These are phyloP conservation scores for Hygrophoropsis aurantiaca DNA, from an alignment of 768 basidiomycete genomes.

Conservation along the genomic window DNA sequence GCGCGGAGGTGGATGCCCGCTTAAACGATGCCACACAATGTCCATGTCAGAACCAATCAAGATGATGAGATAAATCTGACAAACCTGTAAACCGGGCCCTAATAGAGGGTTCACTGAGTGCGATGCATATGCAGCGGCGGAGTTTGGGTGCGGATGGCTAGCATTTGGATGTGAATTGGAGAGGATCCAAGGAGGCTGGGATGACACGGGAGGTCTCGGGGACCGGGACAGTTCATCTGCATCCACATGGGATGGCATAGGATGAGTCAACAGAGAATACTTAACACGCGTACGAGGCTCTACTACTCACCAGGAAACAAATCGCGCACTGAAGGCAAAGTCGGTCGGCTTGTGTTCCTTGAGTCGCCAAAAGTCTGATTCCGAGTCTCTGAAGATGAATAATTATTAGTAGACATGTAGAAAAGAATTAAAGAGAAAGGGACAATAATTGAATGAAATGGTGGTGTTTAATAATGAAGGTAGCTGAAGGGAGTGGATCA, in stretches of 20 bases:
- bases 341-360: conserved; percentile 42
- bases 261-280: conserved; percentile 5
- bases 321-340: conserved; percentile 71
- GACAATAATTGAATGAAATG: too few species aligned
- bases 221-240: conserved; percentile 50
- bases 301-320: conserved; percentile 56
- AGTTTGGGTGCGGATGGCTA: conserved; percentile 20
- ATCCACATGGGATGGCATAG: conserved; percentile 4
- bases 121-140: conserved; percentile 17
- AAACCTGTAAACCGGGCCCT: conserved; percentile 32
- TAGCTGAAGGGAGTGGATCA: conserved; percentile 5
- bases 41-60: conserved; percentile 1
- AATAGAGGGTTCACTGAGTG: conserved; percentile 22
- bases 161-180: conserved; percentile 38
- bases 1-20: conserved; percentile 17
- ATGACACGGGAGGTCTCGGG: conserved; percentile 36
- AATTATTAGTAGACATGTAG: too few species aligned
- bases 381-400: too few species aligned
- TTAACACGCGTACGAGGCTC: background rate
- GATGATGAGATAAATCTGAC: background rate
- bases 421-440: too few species aligned
- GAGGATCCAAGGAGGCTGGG: conserved; percentile 42
- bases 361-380: too few species aligned
- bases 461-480: conserved; percentile 10
- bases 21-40: conserved; percentile 10